These are phyloP conservation scores for Acanthamoeba royreba DNA, from an alignment of 208 protist genomes.

Conservation along the genomic window DNA sequence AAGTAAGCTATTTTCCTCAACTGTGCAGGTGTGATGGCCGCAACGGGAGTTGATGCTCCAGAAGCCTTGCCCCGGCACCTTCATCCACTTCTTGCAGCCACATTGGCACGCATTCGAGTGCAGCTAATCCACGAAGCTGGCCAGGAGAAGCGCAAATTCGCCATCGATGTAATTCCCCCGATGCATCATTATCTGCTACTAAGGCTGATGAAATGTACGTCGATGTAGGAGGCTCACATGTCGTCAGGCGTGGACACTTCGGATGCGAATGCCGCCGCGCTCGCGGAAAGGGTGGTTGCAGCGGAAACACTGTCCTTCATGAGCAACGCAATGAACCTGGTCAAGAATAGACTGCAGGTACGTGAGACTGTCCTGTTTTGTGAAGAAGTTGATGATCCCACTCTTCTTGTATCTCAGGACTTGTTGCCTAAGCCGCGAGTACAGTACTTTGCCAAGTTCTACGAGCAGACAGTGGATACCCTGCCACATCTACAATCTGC, in stretches of 20 bases:
- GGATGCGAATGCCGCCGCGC: background rate
- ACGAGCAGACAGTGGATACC: background rate
- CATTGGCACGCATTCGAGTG: background rate
- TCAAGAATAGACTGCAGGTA: background rate
- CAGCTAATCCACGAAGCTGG: conserved; percentile 2
- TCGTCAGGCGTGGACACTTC: background rate
- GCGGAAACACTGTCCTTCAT: background rate
- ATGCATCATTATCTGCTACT: background rate
- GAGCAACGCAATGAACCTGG: background rate
- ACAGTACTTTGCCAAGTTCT: background rate
- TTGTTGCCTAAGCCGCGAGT: background rate
- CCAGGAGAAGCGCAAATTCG: conserved; percentile 19
- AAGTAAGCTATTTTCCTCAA: background rate
- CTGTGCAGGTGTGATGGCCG: background rate
- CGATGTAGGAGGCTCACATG: background rate
- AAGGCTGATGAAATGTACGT: background rate
- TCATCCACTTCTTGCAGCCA: background rate
- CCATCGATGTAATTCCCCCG: background rate
- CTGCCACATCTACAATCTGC: background rate
- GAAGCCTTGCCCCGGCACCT: background rate
- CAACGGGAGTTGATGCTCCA: background rate
- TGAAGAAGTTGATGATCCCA: too few species aligned
- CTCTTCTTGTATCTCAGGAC: background rate
- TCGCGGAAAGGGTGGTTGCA: background rate
- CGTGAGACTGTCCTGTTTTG: too few species aligned